These are phyloP conservation scores for Cruciata laevipes DNA, from an alignment of 257 asterid genomes.

Conservation along the genomic window DNA sequence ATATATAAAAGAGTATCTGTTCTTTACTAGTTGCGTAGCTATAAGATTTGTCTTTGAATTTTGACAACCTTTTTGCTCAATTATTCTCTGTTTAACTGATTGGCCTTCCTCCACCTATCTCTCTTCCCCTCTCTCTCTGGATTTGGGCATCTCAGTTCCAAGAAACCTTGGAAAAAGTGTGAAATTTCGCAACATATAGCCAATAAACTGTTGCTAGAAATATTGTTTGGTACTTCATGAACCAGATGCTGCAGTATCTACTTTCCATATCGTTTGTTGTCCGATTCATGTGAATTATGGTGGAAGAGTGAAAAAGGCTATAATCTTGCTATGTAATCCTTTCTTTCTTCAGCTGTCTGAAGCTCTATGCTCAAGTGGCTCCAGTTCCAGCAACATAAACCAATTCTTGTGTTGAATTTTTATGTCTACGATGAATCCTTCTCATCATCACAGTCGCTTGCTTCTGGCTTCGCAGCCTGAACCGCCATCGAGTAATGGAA, in stretches of 20 bases:
- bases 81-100: background rate
- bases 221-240: background rate
- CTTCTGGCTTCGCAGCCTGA: constrained; percentile 28
- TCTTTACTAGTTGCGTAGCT: background rate
- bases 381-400: background rate
- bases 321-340: constrained; percentile 1
- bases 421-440: constrained; percentile 22
- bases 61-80: background rate
- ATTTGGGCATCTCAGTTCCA: background rate
- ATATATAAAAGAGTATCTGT: background rate
- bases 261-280: constrained; percentile 51
- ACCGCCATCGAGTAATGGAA: constrained; percentile 18
- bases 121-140: background rate
- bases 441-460: constrained; percentile 31
- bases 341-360: background rate
- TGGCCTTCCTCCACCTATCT: background rate
- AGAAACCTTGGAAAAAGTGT: background rate
- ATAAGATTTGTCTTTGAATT: background rate
- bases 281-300: constrained; percentile 29
- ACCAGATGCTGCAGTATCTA: constrained; percentile 41
- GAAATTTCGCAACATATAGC: background rate
- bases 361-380: background rate
- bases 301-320: constrained; percentile 13
- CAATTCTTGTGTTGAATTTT: background rate
- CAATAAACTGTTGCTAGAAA: background rate